Base-by-base conservation (phyloP, 192 early-diverging fungal species). In the Oehlia diaphana region DNA sequence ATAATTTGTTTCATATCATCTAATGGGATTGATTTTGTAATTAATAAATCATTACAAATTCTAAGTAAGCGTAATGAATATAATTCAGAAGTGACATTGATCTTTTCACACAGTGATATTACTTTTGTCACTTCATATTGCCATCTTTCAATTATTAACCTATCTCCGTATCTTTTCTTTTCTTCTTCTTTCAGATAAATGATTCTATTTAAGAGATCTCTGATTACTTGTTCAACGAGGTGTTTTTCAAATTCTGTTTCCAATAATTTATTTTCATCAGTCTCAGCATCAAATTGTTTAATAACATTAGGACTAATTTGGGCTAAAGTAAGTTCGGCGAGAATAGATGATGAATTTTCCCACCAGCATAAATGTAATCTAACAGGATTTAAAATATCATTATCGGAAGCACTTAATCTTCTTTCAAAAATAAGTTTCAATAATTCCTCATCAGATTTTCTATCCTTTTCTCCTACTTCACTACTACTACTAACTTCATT, bases 311-410 rank as follows among this genome's bases (percentile, higher is more conserved):
- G 73, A 47, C 74, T 64, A 23, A 49, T 33, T 44, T 50, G 13
- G 16, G 66, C 66, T 35, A 80, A 37, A 4, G 63, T 44, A n/a
- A 80, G 16, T 74, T 76, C 74, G 7, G 79, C n/a, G 8, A 80
- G 19, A 37, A 77, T 58, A 37, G 66, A 50, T 19, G 23, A 33
- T 37, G 37, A 35, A 35, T 80, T 14, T 33, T 39, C 76, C 79
- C 79, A 80, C 79, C 79, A 80, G 53, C 6, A 65, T 33, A 37
- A 47, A 35, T 80, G 79, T 26, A 77, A 58, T n/a, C 19, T 19
- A 8, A 80, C 35, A 13, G 79, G 79, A 58, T 80, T 76, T 10
- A 58, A 67, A 9, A 80, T 28, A 23, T 65, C 42, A 6, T 78
- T 49, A 42, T 8, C 39, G 6, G 5, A 42, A 47, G 44, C 0